These are phyloP conservation scores for Xylariaceae sp. DNA, from an alignment of 2,329 filamentous ascomycete genomes.

Conservation along the genomic window DNA sequence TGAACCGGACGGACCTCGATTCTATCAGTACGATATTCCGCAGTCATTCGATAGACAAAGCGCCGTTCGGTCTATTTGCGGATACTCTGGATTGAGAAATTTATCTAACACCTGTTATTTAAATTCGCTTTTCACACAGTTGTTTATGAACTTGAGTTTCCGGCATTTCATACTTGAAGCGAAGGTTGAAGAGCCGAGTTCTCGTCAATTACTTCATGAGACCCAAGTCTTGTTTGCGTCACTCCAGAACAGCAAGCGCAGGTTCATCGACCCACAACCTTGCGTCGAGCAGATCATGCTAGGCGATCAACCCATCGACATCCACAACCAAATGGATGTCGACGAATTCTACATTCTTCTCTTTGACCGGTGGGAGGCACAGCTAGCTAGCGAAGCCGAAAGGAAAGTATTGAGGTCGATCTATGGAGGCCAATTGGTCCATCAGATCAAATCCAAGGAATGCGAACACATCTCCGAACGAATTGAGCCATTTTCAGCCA, in stretches of 20 bases:
- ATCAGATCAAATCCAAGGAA: slow-evolving; percentile 93
- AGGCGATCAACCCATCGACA: slow-evolving; percentile 79
- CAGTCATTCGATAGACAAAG: slow-evolving; percentile 63
- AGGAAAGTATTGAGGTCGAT: slow-evolving; percentile 77
- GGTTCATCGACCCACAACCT: slow-evolving; percentile 68
- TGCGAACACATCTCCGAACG: slow-evolving; percentile 91
- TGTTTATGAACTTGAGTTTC: slow-evolving; percentile 93
- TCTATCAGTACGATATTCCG: slow-evolving; percentile 60
- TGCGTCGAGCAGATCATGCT: slow-evolving; percentile 78
- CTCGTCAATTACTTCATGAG: slow-evolving; percentile 69
- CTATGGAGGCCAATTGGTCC: slow-evolving; percentile 87
- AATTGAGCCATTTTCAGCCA: slow-evolving; percentile 86
- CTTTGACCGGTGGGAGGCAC: slow-evolving; percentile 85
- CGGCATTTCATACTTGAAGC: slow-evolving; percentile 75
- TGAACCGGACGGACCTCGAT: slow-evolving; percentile 41
- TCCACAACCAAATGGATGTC: slow-evolving; percentile 92
- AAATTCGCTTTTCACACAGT: slow-evolving; percentile 89
- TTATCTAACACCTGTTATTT: slow-evolving; percentile 96
- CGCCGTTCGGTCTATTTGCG: slow-evolving; percentile 70
- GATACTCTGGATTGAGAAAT: slow-evolving; percentile 87
- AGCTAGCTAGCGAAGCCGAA: slow-evolving; percentile 65
- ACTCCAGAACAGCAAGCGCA: slow-evolving; percentile 79
- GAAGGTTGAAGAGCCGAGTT: slow-evolving; percentile 52
- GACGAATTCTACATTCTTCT: slow-evolving; percentile 96
- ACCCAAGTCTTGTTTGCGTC: slow-evolving; percentile 79